A percentile compares a stretch with the other conserved stretches of the same genome.
phyloP scores from a whole-genome alignment of 768 basidiomycete genomes.

The Mycena amicta region DNA sequence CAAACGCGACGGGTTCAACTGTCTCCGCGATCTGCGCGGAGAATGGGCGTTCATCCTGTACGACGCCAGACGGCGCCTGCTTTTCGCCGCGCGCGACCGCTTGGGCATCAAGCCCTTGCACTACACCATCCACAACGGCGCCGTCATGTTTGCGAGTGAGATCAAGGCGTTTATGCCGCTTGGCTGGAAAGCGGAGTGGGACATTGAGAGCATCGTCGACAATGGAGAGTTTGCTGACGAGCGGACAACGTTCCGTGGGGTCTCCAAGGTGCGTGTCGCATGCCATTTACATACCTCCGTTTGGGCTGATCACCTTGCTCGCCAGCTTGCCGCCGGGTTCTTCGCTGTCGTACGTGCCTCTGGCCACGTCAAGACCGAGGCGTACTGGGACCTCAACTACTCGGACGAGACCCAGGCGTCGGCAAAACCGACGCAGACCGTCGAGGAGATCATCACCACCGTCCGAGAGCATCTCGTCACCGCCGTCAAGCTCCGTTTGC shows the following conservation, averaged over 20 bases:
- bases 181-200: slow-evolving; percentile 23
- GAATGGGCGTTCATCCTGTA: slow-evolving; percentile 27
- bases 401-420: not conserved
- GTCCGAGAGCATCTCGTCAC: slow-evolving; percentile 11
- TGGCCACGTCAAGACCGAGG: slow-evolving; percentile 11
- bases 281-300: not conserved
- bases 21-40: slow-evolving; percentile 19
- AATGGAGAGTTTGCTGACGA: slow-evolving; percentile 15
- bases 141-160: slow-evolving; percentile 21
- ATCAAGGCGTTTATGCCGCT: slow-evolving; percentile 22
- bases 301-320: not conserved
- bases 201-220: slow-evolving; percentile 18
- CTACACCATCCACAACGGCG: slow-evolving; percentile 16
- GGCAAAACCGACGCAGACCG: not conserved
- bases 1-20: slow-evolving; percentile 20
- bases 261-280: slow-evolving; percentile 8
- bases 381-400: slow-evolving; percentile 22
- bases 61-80: slow-evolving; percentile 15
- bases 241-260: slow-evolving; percentile 17
- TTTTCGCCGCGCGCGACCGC: slow-evolving; percentile 23
- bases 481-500: slow-evolving; percentile 14
- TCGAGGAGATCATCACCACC: slow-evolving; percentile 11
- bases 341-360: slow-evolving; percentile 3
- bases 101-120: slow-evolving; percentile 26
- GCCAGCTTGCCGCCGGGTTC: slow-evolving; percentile 8